Percentiles rank a stretch among this genome's conserved stretches.
Evolutionary conservation across 1,284 basidiomycete species (phyloP).

Genomic region (Coniferiporia sulphurascens): DNA sequence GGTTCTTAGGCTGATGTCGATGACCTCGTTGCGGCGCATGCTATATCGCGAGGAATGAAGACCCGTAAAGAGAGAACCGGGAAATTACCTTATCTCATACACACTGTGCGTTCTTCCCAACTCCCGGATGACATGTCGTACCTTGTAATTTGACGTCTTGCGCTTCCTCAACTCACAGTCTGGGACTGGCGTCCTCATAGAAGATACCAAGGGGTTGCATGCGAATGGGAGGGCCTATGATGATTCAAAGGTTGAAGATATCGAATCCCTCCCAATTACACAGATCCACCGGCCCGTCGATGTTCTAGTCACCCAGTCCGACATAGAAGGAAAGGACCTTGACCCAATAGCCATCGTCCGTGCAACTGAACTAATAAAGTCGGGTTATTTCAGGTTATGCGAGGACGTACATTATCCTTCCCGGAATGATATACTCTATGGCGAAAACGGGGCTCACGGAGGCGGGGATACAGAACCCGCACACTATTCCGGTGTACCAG

Average conservation of each 20-base stretch:
- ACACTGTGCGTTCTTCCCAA: slow-evolving; percentile 37
- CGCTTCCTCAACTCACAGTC: slow-evolving; percentile 25
- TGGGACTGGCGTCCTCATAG: slow-evolving; percentile 34
- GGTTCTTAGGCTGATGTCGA: slow-evolving; percentile 37
- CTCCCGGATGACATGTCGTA: not conserved
- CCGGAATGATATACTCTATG: slow-evolving; percentile 41
- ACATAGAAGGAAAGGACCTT: slow-evolving; percentile 29
- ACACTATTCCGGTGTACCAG: slow-evolving; percentile 38
- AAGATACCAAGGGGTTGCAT: slow-evolving; percentile 33
- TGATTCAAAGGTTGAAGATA: slow-evolving; percentile 33
- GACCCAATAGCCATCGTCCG: not conserved
- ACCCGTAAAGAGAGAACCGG: slow-evolving; percentile 38
- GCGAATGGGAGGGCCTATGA: slow-evolving; percentile 31
- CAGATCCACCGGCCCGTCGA: slow-evolving; percentile 37
- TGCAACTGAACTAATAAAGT: not conserved
- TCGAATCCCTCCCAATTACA: slow-evolving; percentile 32
- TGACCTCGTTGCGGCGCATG: slow-evolving; percentile 34
- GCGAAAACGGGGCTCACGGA: slow-evolving; percentile 37
- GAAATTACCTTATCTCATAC: slow-evolving; percentile 41
- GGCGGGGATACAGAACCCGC: slow-evolving; percentile 36
- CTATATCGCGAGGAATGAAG: slow-evolving; percentile 42
- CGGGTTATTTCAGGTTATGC: slow-evolving; percentile 33
- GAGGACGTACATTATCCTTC: slow-evolving; percentile 39
- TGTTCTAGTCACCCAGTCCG: slow-evolving; percentile 31
- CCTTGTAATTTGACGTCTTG: not conserved